These are phyloP conservation scores for Venturia aucupariae DNA, from an alignment of 2,329 filamentous ascomycete species.

Conservation along the genomic window DNA sequence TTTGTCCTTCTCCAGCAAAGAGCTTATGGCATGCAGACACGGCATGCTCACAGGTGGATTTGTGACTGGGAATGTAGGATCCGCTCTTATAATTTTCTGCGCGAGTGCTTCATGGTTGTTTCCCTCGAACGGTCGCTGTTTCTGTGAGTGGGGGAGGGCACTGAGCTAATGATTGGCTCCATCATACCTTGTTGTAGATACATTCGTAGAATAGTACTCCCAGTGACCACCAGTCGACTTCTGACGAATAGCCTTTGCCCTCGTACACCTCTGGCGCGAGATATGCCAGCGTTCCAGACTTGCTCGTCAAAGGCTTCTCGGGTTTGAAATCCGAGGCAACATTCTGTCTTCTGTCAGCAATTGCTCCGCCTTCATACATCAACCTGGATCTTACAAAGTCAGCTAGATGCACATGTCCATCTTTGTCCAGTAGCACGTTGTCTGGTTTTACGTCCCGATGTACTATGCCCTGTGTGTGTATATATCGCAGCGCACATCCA, in stretches of 20 bases:
- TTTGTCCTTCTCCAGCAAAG: slow-evolving; percentile 71
- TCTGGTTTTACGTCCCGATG: slow-evolving; percentile 35
- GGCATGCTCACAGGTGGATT: slow-evolving; percentile 80
- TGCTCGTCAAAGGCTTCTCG: slow-evolving; percentile 78
- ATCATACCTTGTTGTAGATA: slow-evolving; percentile 88
- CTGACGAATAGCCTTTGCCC: slow-evolving; percentile 77
- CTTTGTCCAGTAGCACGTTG: slow-evolving; percentile 33
- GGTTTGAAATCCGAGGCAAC: slow-evolving; percentile 89
- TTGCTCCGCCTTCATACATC: not conserved
- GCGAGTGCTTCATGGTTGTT: slow-evolving; percentile 74
- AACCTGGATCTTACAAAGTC: slow-evolving; percentile 68
- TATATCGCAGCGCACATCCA: slow-evolving; percentile 68
- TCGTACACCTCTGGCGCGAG: slow-evolving; percentile 91
- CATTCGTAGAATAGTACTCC: slow-evolving; percentile 99
- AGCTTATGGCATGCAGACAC: slow-evolving; percentile 81
- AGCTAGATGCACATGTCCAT: slow-evolving; percentile 80
- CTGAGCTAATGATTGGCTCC: too few species aligned
- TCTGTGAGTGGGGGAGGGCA: not conserved
- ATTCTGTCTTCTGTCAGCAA: slow-evolving; percentile 50
- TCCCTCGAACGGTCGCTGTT: slow-evolving; percentile 82
- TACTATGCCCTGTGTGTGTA: slow-evolving; percentile 34
- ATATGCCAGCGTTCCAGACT: slow-evolving; percentile 92
- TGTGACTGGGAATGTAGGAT: slow-evolving; percentile 84
- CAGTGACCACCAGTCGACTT: slow-evolving; percentile 97
- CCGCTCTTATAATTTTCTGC: slow-evolving; percentile 69